Evolutionary conservation across 1,139 yeast genomes (phyloP), one percentile per base, ranked within the genome.

Genomic region (Kurtzmaniella natalensis): DNA sequence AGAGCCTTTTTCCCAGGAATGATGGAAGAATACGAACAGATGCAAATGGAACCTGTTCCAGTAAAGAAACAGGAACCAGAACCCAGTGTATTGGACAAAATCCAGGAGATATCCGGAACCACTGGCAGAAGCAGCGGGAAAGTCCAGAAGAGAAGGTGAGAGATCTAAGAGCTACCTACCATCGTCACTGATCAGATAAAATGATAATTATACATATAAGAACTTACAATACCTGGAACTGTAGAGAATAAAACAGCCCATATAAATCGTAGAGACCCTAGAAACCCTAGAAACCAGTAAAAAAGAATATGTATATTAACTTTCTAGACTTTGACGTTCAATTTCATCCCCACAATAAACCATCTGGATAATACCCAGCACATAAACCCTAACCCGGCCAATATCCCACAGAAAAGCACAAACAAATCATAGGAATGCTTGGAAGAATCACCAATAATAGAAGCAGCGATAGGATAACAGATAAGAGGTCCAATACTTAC

Each of bases 381-480:
- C 1, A 45, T 8, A 3, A 48, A 39, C 2, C 62, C 59, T 1
- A 42, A 40, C 4, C 49, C 34, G 3, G 52, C 40, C 32, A 57
- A 45, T 13, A 43, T 31, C 8, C 57, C 52, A 34, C 56, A 50
- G 10, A 55, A 45, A 5, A 52, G 39, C 4, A 53, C 59, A 43
- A 57, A 58, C 43, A 44, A 44, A 21, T 54, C 50, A 33, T 56
- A 59, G 14, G 51, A 43, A 25, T 41, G 39, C 21, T 37, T 41
- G 7, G 45, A 34, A 3, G 59, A 63, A 3, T 66, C 47, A 2
- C 70, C 69, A 26, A 76, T 66, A 34, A 75, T 64, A 1, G 70
- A 66, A 36, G 76, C 77, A 7, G 74, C 76, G 21, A 72, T 51
- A 0, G 79, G 79, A 13, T 74, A 55, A 26, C 75, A 70, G 14